Evolutionary conservation across 495 filamentous ascomycete species (phyloP).

Genomic region (Aspergillus sparsus): DNA sequence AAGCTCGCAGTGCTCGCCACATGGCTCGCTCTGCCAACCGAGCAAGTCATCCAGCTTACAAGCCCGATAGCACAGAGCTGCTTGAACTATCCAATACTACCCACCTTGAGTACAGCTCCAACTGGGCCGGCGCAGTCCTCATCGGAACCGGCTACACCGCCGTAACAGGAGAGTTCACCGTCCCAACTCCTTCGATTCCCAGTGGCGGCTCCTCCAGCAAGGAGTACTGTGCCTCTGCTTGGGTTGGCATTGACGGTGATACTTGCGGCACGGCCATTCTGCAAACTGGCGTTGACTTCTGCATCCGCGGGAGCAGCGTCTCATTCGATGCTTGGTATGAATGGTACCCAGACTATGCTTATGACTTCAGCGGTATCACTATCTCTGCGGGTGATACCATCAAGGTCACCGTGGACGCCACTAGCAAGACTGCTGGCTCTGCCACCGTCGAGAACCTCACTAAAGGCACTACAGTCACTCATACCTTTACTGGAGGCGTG

Average conservation of each 20-base stretch:
- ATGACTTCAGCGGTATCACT: slow-evolving; percentile 50
- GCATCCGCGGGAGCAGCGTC: slow-evolving; percentile 32
- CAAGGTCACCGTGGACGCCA: slow-evolving; percentile 50
- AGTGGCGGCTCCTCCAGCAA: slow-evolving; percentile 36
- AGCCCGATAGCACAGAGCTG: slow-evolving; percentile 28
- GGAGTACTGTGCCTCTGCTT: slow-evolving; percentile 52
- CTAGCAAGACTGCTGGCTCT: slow-evolving; percentile 44
- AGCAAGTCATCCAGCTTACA: slow-evolving; percentile 29
- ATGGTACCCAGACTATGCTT: slow-evolving; percentile 57
- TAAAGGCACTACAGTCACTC: slow-evolving; percentile 50
- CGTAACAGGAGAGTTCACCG: slow-evolving; percentile 51
- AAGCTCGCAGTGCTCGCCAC: slow-evolving; percentile 28
- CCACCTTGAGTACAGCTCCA: slow-evolving; percentile 48
- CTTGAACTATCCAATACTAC: slow-evolving; percentile 29
- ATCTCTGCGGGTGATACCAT: slow-evolving; percentile 57
- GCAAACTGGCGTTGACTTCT: slow-evolving; percentile 61
- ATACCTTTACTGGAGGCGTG: slow-evolving; percentile 41
- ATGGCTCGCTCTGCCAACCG: slow-evolving; percentile 17
- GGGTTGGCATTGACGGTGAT: slow-evolving; percentile 60
- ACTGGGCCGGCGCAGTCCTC: slow-evolving; percentile 59
- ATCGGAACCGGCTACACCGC: slow-evolving; percentile 44
- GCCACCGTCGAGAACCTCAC: slow-evolving; percentile 53
- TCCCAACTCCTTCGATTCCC: slow-evolving; percentile 49
- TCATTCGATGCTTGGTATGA: slow-evolving; percentile 60
- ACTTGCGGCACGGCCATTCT: slow-evolving; percentile 56